These are phyloP conservation scores for Scedosporium dehoogii DNA, from an alignment of 2,329 filamentous ascomycete genomes.

Conservation along the genomic window DNA sequence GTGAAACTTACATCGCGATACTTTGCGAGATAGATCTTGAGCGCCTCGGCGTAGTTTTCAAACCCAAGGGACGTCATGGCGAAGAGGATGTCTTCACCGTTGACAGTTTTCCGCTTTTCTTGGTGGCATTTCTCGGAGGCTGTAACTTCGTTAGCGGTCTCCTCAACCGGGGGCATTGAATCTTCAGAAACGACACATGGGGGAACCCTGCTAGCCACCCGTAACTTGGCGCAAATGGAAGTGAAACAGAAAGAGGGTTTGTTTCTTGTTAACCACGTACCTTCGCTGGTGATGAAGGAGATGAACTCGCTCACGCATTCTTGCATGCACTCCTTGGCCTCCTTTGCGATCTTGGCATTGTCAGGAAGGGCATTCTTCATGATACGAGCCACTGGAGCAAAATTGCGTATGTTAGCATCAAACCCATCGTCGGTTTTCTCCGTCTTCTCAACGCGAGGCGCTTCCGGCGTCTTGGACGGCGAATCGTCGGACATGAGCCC, in stretches of 20 bases:
- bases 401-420: conserved; percentile 92
- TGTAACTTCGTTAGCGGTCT: conserved; percentile 26
- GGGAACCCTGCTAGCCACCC: too few species aligned
- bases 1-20: conserved; percentile 77
- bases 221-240: not conserved
- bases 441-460: conserved; percentile 34
- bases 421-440: conserved; percentile 42
- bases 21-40: conserved; percentile 96
- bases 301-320: conserved; percentile 99
- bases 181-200: too few species aligned
- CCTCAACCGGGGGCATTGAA: not conserved
- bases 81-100: conserved; percentile 96
- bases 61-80: conserved; percentile 98
- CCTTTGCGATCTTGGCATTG: conserved; percentile 98
- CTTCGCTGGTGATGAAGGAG: conserved; percentile 98
- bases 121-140: conserved; percentile 99
- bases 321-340: conserved; percentile 99
- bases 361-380: conserved; percentile 98
- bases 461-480: conserved; percentile 39
- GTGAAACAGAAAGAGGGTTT: conserved; percentile 8
- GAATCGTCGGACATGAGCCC: conserved; percentile 52
- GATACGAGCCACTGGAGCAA: conserved; percentile 92
- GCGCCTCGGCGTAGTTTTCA: conserved; percentile 94
- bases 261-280: conserved; percentile 52
- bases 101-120: conserved; percentile 98